Base-by-base conservation (phyloP, 768 basidiomycete species). In the Myochromella boudieri region DNA sequence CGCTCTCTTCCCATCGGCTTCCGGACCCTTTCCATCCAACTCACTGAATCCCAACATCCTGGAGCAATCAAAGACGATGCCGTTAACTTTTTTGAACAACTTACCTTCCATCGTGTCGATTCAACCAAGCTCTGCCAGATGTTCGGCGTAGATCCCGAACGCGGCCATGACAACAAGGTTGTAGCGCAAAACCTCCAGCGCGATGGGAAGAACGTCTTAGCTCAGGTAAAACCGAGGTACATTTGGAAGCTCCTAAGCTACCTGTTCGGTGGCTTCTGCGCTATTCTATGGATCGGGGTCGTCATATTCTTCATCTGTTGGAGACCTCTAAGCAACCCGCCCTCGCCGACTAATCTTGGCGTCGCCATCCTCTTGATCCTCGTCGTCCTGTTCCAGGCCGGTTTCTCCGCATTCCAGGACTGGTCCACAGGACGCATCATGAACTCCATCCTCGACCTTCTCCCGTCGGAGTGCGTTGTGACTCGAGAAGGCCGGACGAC, bases 371-470 rank as follows among this genome's bases (percentile, higher is more conserved):
- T 54, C 11, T 22, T 50, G 20, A 22, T 54, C 10, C 1, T 54
- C 14, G 49, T 50, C 6, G 51, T 50, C 2, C 10, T 47, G 11
- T 29, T 32, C 9, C 49, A 50, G 22, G 53, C 53, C 6, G 28
- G 34, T 3, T 49, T 55, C 26, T 55, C 44, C 17, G 51, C 42
- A 31, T 43, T 42, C 25, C 41, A 48, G 17, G 47, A 52, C 25
- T 52, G 50, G 54, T 48, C 45, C n/a, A 53, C 49, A 17, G 37
- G 39, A 10, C 48, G 49, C 18, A 40, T 54, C 31, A 54, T 54
- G 53, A 54, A 54, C 8, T 54, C 53, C 15, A 54, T 54, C 20
- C 44, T 50, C 10, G 37, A 51, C 21, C 53, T 54, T 15, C 48
- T 54, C 17, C 44, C 53, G n/a, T 31, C 49, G 2, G 49, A 54